Percentiles rank a stretch among this genome's conserved stretches.
These are phyloP conservation scores for Gastrolobium bilobum DNA, from an alignment of 306 rosid genomes.

Conservation along the genomic window DNA sequence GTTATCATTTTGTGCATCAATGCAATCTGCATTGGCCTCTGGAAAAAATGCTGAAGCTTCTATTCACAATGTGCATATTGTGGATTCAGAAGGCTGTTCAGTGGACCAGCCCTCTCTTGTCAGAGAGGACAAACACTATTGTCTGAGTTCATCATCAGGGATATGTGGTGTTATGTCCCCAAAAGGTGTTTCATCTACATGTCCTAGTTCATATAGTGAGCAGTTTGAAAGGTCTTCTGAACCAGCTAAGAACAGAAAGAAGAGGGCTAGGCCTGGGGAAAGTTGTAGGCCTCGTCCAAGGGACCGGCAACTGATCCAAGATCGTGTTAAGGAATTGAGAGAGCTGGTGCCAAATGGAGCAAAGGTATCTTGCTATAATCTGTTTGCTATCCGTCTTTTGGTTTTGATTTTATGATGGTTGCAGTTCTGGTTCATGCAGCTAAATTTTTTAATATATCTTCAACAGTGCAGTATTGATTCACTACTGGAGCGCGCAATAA, in stretches of 20 bases:
- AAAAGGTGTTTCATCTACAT: slow-evolving; percentile 79
- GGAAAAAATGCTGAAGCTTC: slow-evolving; percentile 75
- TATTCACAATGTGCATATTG: slow-evolving; percentile 56
- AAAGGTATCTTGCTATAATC: slow-evolving; percentile 64
- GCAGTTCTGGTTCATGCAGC: slow-evolving; percentile 46
- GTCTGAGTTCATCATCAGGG: slow-evolving; percentile 86
- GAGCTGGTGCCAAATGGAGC: slow-evolving; percentile 95
- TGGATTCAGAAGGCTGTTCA: slow-evolving; percentile 71
- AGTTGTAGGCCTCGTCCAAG: slow-evolving; percentile 96
- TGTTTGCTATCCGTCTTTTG: background rate
- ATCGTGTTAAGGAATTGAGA: slow-evolving; percentile 95
- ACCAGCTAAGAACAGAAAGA: slow-evolving; percentile 82
- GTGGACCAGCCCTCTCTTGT: slow-evolving; percentile 67
- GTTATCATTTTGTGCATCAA: slow-evolving; percentile 66
- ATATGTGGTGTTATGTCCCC: slow-evolving; percentile 72
- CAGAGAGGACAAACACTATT: slow-evolving; percentile 66
- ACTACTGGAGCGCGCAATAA: slow-evolving; percentile 87
- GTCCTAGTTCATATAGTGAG: slow-evolving; percentile 77
- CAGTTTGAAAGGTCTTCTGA: slow-evolving; percentile 80
- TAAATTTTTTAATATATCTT: slow-evolving; percentile 49
- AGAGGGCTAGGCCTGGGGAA: slow-evolving; percentile 93
- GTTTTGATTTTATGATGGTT: slow-evolving; percentile 41
- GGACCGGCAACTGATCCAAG: slow-evolving; percentile 98
- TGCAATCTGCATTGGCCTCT: slow-evolving; percentile 71
- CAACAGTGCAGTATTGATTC: slow-evolving; percentile 98